phyloP scores from a whole-genome alignment of 2,329 filamentous ascomycete species.

The Cadophora gregata region DNA sequence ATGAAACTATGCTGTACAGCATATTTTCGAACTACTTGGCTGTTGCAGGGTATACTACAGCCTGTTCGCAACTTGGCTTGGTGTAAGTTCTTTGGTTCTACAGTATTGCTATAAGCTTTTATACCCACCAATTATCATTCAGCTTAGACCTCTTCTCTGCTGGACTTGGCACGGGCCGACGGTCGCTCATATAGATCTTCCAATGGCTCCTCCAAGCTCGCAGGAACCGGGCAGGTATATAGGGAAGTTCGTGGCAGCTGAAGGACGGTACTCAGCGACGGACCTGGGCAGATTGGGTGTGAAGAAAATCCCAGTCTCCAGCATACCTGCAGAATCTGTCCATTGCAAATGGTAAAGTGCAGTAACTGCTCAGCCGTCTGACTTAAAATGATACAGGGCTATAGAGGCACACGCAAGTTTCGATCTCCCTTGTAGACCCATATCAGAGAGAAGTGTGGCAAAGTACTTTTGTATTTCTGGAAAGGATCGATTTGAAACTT shows the following conservation, averaged over 20 bases:
- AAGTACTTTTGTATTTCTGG: no score
- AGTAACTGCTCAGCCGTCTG: constrained; percentile 55
- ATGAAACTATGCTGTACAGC: constrained; percentile 46
- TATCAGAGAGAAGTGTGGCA: constrained; percentile 44
- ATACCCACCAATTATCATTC: no score
- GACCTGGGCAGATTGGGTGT: constrained; percentile 18
- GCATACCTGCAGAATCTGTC: constrained; percentile 43
- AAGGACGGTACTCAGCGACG: constrained; percentile 45
- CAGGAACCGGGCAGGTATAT: constrained; percentile 48
- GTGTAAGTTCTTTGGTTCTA: no score
- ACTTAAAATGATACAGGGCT: constrained; percentile 56
- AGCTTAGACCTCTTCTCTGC: no score
- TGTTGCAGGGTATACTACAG: no score
- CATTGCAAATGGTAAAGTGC: constrained; percentile 48
- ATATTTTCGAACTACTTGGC: no score
- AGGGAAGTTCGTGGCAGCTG: constrained; percentile 46
- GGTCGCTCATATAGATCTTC: constrained; percentile 44
- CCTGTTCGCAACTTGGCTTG: no score
- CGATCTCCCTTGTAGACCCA: constrained; percentile 46
- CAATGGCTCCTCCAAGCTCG: constrained; percentile 45
- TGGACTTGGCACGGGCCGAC: constrained; percentile 45
- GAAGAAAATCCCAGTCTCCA: not conserved
- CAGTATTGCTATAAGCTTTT: no score
- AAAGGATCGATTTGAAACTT: no score
- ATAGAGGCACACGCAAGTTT: constrained; percentile 43